Percentiles rank a stretch among this genome's conserved stretches.
Evolutionary conservation across 2,329 filamentous ascomycete species (phyloP).

Genomic region (Fusarium torreyae): DNA sequence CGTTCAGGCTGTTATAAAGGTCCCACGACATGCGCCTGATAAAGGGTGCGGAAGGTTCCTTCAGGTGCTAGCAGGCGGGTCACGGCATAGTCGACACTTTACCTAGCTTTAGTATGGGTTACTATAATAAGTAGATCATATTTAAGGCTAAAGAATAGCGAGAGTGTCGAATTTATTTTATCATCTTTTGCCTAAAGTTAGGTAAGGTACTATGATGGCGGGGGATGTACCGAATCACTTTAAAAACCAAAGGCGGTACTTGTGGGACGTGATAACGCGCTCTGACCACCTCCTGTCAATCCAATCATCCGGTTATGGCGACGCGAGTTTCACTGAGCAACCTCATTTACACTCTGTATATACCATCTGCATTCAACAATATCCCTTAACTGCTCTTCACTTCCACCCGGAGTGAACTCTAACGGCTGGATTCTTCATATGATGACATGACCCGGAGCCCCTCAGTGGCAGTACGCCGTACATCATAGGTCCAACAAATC

Average conservation of each 20-base stretch:
- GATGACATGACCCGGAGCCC: conserved; percentile 36
- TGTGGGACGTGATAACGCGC: conserved; percentile 26
- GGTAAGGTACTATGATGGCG: conserved; percentile 21
- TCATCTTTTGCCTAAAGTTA: too few relatives aligned
- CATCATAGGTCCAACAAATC: conserved; percentile 1
- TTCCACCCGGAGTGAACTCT: neutral
- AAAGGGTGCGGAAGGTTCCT: conserved; percentile 42
- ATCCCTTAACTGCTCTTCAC: neutral
- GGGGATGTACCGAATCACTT: conserved; percentile 39
- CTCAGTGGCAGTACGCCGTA: conserved; percentile 38
- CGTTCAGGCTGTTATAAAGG: conserved; percentile 16
- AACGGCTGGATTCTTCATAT: conserved; percentile 1
- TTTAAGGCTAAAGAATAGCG: too few relatives aligned
- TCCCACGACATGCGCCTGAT: conserved; percentile 37
- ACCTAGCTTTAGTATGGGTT: too few relatives aligned
- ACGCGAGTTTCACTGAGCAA: conserved; percentile 33
- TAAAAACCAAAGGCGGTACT: conserved; percentile 36
- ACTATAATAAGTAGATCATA: neutral
- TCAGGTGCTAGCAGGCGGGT: conserved; percentile 5
- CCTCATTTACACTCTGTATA: conserved; percentile 24
- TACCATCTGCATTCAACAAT: conserved; percentile 3
- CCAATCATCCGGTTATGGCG: conserved; percentile 11
- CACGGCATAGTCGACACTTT: too few relatives aligned
- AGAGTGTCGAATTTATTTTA: too few relatives aligned
- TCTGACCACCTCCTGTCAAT: conserved; percentile 33